Conservation (phyloP, 1,284 basidiomycete genomes). For the Meira nashicola region DNA sequence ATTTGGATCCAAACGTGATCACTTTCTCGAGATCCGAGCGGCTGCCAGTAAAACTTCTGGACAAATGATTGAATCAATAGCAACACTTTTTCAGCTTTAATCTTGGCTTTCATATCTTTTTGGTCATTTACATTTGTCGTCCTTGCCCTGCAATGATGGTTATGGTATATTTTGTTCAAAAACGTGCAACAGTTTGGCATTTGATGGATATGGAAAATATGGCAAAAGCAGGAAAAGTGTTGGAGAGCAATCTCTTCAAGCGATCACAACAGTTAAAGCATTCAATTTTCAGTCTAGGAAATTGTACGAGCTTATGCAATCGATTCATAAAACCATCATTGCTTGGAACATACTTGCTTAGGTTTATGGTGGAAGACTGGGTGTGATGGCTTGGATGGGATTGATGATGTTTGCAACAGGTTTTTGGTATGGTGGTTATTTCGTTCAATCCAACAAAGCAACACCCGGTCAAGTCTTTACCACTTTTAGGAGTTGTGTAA, state of each 20-base stretch:
- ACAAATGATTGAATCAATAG: slow-evolving; percentile 71
- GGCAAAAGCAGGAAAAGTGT: slow-evolving; percentile 68
- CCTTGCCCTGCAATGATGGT: slow-evolving; percentile 76
- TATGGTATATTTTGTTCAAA: slow-evolving; percentile 67
- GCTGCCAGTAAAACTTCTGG: slow-evolving; percentile 75
- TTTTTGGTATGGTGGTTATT: slow-evolving; percentile 88
- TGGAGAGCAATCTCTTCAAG: slow-evolving; percentile 72
- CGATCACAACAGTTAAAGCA: slow-evolving; percentile 88
- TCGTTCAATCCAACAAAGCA: slow-evolving; percentile 70
- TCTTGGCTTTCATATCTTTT: slow-evolving; percentile 74
- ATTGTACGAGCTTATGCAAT: slow-evolving; percentile 56
- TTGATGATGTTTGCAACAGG: slow-evolving; percentile 61
- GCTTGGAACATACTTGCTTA: slow-evolving; percentile 58
- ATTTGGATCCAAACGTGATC: too few species aligned
- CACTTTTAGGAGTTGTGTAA: slow-evolving; percentile 92
- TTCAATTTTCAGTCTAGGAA: slow-evolving; percentile 80
- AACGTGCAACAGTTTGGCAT: slow-evolving; percentile 60
- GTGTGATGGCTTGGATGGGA: slow-evolving; percentile 54
- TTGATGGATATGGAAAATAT: slow-evolving; percentile 69
- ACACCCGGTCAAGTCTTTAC: slow-evolving; percentile 77
- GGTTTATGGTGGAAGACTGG: slow-evolving; percentile 67
- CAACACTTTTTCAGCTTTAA: slow-evolving; percentile 74
- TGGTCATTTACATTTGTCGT: slow-evolving; percentile 85
- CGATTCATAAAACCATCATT: slow-evolving; percentile 59
- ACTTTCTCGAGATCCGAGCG: slow-evolving; percentile 80